Evolutionary conservation across 192 early-diverging fungal species (phyloP).

Genomic region (Chytriomyces hyalinus): DNA sequence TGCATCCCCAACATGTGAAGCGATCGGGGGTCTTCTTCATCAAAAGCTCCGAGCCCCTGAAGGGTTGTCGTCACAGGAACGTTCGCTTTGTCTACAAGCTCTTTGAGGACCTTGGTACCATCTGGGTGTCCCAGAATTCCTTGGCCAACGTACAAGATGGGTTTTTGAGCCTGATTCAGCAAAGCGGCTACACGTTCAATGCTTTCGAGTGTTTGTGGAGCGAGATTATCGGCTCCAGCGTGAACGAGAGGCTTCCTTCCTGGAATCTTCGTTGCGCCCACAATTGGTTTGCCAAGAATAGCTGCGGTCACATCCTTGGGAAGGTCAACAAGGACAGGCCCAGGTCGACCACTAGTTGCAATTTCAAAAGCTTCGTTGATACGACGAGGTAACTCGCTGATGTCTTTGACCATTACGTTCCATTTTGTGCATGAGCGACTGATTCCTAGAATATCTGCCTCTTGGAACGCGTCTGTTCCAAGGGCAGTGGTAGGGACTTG

Average conservation of each 20-base stretch:
- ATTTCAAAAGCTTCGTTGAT: slow-evolving; percentile 99
- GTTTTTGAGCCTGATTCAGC: slow-evolving; percentile 87
- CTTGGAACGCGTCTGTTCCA: slow-evolving; percentile 97
- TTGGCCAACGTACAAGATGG: slow-evolving; percentile 95
- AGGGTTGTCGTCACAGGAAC: slow-evolving; percentile 98
- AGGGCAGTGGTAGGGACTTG: slow-evolving; percentile 91
- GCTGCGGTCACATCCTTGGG: slow-evolving; percentile 98
- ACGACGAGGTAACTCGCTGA: slow-evolving; percentile 92
- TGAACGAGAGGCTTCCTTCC: slow-evolving; percentile 60
- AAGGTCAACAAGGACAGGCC: slow-evolving; percentile 96
- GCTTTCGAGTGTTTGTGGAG: slow-evolving; percentile 57
- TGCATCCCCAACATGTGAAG: slow-evolving; percentile 99
- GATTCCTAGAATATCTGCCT: slow-evolving; percentile 97
- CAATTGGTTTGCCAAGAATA: slow-evolving; percentile 81
- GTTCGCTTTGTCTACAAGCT: slow-evolving; percentile 85
- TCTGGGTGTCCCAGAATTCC: slow-evolving; percentile 83
- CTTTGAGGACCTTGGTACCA: slow-evolving; percentile 79
- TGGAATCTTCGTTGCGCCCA: slow-evolving; percentile 67
- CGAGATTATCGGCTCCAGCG: slow-evolving; percentile 42
- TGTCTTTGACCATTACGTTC: slow-evolving; percentile 98
- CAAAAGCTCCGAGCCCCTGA: slow-evolving; percentile 89
- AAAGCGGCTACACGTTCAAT: slow-evolving; percentile 79
- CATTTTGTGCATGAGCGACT: slow-evolving; percentile 97
- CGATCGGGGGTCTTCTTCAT: slow-evolving; percentile 85
- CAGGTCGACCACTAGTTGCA: slow-evolving; percentile 91